These are phyloP conservation scores for Nigrograna mackinnonii DNA, from an alignment of 2,329 filamentous ascomycete genomes.

Conservation along the genomic window DNA sequence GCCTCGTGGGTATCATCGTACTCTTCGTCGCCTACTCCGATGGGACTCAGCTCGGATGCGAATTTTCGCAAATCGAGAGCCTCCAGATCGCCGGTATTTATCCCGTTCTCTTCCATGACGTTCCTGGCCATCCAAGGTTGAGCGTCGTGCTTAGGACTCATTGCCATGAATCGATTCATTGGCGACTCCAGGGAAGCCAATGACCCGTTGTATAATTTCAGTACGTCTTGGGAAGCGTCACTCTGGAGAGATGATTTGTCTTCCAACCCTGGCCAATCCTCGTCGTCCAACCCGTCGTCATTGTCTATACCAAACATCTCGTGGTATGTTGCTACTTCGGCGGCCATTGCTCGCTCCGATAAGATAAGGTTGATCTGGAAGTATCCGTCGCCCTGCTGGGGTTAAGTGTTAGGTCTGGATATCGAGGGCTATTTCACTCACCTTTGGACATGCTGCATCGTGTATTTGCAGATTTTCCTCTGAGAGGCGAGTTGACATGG, in stretches of 20 bases:
- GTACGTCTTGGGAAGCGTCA: constrained; percentile 20
- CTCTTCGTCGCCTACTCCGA: constrained; percentile 6
- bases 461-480: constrained; percentile 36
- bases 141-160: constrained; percentile 18
- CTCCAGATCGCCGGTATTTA: constrained; percentile 19
- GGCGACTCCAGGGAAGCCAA: constrained; percentile 33
- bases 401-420: too few species aligned
- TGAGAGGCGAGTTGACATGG: constrained; percentile 13
- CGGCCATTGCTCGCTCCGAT: constrained; percentile 17
- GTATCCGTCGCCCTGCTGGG: constrained; percentile 6
- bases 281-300: constrained; percentile 27
- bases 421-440: too few species aligned
- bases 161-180: constrained; percentile 24
- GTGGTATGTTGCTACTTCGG: constrained; percentile 17
- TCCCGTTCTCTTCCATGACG: constrained; percentile 9
- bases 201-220: constrained; percentile 36
- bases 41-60: constrained; percentile 24
- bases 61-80: constrained; percentile 24
- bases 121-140: constrained; percentile 16
- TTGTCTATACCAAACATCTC: constrained; percentile 15
- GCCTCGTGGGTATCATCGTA: constrained; percentile 10
- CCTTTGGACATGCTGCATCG: constrained; percentile 25
- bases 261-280: too few species aligned
- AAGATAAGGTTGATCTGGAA: constrained; percentile 14
- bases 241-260: constrained; percentile 15